Base-by-base conservation (phyloP, 352 stramenopile species). In the Phytophthora ohioensis region DNA sequence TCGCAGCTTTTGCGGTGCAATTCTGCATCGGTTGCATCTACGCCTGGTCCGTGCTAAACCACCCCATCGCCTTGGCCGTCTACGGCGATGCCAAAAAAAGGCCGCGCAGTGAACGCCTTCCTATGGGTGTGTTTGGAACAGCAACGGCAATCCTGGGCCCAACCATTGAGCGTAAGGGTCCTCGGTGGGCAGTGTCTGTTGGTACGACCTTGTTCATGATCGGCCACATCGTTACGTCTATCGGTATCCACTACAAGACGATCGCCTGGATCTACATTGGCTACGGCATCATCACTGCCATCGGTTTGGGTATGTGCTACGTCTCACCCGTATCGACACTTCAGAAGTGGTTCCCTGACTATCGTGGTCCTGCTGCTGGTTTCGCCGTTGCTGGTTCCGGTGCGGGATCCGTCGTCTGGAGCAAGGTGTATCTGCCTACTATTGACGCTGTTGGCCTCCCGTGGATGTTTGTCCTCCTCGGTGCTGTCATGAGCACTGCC, bases 341-440 rank as follows among this genome's bases (percentile, higher is more conserved):
- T 6, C 81, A 91, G 57, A 89, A 91, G 52, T 91, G 84, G 84
- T 92, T 92, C 67, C 84, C 82, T 0, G 84, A 92, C 71, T 86
- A 88, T 69, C 80, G 84, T 45, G 84, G 84, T 30, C 87, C 79
- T 2, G 84, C 84, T 21, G 81, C 81, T 31, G 84, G 84, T 60
- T 90, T 91, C 59, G 84, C 84, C 9, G 80, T 91, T 34, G 80
- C 74, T 34, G 80, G 79, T 38, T 91, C 86, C 49, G 84, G 84
- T 31, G 80, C 78, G 1, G 81, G 84, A 5, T 82, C 84, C 0
- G 79, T 91, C 38, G 77, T 90, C 41, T 90, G 80, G 80, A 78
- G 80, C 49, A 90, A 90, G 57, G 79, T 82, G 0, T 88, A 88
- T 58, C 55, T 90, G 31, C 80, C 82, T 17, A 76, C 75, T 35